Conservation (phyloP, 2,329 filamentous ascomycete species). For the Alternaria sp. region DNA sequence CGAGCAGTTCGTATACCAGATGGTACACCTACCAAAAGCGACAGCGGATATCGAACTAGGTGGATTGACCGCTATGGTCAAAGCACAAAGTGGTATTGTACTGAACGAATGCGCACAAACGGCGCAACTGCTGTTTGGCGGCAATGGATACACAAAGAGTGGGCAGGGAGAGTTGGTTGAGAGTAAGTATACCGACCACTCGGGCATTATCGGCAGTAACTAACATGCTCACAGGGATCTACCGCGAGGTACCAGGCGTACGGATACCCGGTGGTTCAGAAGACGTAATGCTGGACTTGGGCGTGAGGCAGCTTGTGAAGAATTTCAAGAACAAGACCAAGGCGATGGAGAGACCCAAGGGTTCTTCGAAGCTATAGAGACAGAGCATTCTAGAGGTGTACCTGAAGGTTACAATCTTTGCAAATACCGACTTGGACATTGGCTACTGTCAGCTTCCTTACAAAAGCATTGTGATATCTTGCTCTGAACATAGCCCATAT, state of each 20-base stretch:
- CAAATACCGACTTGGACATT: not conserved
- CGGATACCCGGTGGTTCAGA: constrained; percentile 73
- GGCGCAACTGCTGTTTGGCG: constrained; percentile 75
- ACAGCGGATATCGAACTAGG: constrained; percentile 72
- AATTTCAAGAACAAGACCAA: constrained; percentile 68
- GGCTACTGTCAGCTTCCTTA: not conserved
- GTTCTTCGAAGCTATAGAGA: constrained; percentile 55
- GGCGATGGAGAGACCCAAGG: constrained; percentile 56
- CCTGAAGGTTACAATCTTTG: not conserved
- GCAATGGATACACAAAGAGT: constrained; percentile 73
- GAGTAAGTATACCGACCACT: constrained; percentile 58
- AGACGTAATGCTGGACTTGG: constrained; percentile 76
- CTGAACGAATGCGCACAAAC: constrained; percentile 74
- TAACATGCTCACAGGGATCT: constrained; percentile 59
- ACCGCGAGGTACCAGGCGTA: constrained; percentile 69
- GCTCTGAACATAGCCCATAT: not conserved
- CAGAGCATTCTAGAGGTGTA: not conserved
- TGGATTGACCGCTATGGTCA: constrained; percentile 74
- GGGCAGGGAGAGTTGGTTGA: constrained; percentile 77
- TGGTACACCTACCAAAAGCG: constrained; percentile 67
- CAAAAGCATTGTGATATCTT: not conserved
- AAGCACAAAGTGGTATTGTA: constrained; percentile 76
- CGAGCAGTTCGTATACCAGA: constrained; percentile 73
- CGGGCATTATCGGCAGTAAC: not conserved
- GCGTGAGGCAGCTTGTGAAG: constrained; percentile 74